Conservation (phyloP, 2,329 filamentous ascomycete species). For the Fusarium chaquense region DNA sequence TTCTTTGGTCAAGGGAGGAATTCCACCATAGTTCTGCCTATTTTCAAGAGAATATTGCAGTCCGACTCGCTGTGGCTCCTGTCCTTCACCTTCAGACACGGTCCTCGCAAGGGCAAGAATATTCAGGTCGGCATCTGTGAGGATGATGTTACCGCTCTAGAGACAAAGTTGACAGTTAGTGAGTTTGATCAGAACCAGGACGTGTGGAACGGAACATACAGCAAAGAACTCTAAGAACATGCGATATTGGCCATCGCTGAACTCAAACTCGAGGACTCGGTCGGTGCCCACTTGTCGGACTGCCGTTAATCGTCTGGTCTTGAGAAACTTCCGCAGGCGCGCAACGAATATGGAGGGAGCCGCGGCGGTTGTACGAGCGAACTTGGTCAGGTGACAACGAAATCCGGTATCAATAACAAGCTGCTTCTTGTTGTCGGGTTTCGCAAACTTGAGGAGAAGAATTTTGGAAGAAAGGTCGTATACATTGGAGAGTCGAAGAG, state of each 20-base stretch:
- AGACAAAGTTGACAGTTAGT: conserved; percentile 4
- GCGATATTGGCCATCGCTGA: conserved; percentile 89
- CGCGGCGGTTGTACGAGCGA: conserved; percentile 86
- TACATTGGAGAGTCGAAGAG: conserved; percentile 88
- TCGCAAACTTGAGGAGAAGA: conserved; percentile 93
- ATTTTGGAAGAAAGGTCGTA: conserved; percentile 97
- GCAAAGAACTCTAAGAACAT: conserved; percentile 97
- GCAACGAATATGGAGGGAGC: conserved; percentile 88
- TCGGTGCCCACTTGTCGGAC: conserved; percentile 92
- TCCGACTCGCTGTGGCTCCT: conserved; percentile 84
- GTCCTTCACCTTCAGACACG: conserved; percentile 83
- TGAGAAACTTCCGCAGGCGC: conserved; percentile 86
- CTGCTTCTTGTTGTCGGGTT: conserved; percentile 89
- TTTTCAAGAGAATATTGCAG: conserved; percentile 83
- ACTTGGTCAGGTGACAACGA: conserved; percentile 92
- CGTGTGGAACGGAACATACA: conserved; percentile 48
- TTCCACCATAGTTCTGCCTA: conserved; percentile 83
- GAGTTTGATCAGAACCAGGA: background rate
- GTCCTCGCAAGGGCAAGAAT: conserved; percentile 84
- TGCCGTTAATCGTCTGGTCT: conserved; percentile 84
- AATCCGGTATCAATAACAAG: conserved; percentile 95
- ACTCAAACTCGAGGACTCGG: conserved; percentile 89
- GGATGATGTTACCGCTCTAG: conserved; percentile 86
- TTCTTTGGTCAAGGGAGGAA: conserved; percentile 80
- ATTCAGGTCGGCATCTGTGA: conserved; percentile 86